Evolutionary conservation across 306 rosid genomes (phyloP).

Genomic region (Cercis canadensis): DNA sequence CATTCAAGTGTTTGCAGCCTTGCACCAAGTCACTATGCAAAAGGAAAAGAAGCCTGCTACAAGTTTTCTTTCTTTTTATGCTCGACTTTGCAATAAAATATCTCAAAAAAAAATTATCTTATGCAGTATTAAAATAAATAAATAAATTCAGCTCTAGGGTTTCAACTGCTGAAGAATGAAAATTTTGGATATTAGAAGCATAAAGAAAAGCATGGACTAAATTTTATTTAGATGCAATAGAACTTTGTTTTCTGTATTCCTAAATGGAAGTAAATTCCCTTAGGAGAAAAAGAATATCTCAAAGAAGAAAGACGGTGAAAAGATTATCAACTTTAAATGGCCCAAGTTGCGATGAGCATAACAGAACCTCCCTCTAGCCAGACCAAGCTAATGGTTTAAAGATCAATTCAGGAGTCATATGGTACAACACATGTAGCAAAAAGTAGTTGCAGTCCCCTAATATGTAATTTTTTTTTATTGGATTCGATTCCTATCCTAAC

Average conservation of each 20-base stretch:
- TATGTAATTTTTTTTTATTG: neutral
- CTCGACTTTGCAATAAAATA: neutral
- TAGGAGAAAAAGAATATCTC: neutral
- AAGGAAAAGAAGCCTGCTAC: neutral
- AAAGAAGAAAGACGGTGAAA: neutral
- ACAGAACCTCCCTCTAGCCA: conserved; percentile 7
- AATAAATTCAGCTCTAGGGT: neutral
- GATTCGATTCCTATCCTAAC: neutral
- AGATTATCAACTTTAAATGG: neutral
- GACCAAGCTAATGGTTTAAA: conserved; percentile 10
- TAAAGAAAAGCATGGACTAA: neutral
- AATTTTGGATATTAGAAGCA: neutral
- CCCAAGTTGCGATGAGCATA: neutral
- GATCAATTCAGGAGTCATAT: neutral
- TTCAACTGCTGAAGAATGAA: neutral
- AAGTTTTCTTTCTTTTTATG: conserved; percentile 6
- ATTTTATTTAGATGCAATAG: neutral
- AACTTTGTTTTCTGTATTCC: neutral
- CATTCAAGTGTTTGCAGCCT: conserved; percentile 21
- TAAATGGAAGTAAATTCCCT: neutral
- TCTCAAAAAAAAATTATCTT: neutral
- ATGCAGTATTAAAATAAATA: neutral
- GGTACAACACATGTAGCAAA: conserved; percentile 8
- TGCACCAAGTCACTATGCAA: conserved; percentile 2
- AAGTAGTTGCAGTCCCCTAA: conserved; percentile 5